Percentiles rank a stretch among this genome's conserved stretches.
Evolutionary conservation across 2,329 filamentous ascomycete genomes (phyloP).

Genomic region (Stylonectria norvegica): DNA sequence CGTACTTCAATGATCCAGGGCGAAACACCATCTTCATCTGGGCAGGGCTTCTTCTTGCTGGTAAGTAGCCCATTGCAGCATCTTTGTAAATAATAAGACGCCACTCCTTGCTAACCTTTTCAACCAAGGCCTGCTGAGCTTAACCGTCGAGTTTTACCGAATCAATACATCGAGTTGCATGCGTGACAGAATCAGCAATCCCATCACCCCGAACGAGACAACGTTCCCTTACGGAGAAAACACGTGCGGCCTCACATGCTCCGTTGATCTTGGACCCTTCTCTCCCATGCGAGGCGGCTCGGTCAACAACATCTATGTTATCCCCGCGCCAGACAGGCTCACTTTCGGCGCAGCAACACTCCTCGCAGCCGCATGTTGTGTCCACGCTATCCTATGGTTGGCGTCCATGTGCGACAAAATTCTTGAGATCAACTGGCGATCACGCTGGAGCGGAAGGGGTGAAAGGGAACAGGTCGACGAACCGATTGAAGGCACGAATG

Average conservation of each 20-base stretch:
- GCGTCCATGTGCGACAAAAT: slow-evolving; percentile 64
- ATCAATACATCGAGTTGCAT: slow-evolving; percentile 43
- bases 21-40: slow-evolving; percentile 65
- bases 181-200: slow-evolving; percentile 34
- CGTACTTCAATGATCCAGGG: slow-evolving; percentile 62
- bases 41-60: slow-evolving; percentile 58
- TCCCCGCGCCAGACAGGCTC: slow-evolving; percentile 53
- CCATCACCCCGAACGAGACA: slow-evolving; percentile 32
- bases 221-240: slow-evolving; percentile 44
- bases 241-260: slow-evolving; percentile 49
- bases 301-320: slow-evolving; percentile 59
- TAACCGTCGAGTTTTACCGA: slow-evolving; percentile 64
- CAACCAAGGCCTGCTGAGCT: slow-evolving; percentile 51
- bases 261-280: slow-evolving; percentile 41
- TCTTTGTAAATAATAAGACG: accelerated
- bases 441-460: slow-evolving; percentile 28
- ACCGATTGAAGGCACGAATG: slow-evolving; percentile 51
- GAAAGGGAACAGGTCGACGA: slow-evolving; percentile 33
- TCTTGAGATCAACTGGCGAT: slow-evolving; percentile 58
- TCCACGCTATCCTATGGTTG: slow-evolving; percentile 60
- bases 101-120: no score
- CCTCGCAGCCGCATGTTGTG: slow-evolving; percentile 60
- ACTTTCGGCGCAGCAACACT: slow-evolving; percentile 59
- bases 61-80: no score
- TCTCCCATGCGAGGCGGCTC: slow-evolving; percentile 55